Conservation (phyloP, 495 filamentous ascomycete genomes). For the Arthonia radiata region DNA sequence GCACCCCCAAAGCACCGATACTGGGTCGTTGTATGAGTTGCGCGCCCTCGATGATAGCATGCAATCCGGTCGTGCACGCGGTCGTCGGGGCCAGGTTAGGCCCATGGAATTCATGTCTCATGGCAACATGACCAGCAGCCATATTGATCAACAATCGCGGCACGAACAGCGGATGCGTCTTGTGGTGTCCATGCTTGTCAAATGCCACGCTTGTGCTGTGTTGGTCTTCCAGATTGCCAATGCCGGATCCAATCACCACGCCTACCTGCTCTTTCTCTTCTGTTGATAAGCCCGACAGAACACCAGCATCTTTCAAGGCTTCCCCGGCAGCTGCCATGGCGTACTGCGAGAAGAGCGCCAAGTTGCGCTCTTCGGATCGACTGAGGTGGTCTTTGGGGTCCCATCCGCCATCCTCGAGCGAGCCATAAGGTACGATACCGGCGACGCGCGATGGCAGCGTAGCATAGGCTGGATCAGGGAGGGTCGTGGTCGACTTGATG, state of each 20-base stretch:
- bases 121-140: slow-evolving; percentile 80
- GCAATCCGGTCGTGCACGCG: slow-evolving; percentile 84
- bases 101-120: slow-evolving; percentile 74
- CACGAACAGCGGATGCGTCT: slow-evolving; percentile 79
- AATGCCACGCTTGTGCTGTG: slow-evolving; percentile 61
- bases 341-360: slow-evolving; percentile 84
- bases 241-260: slow-evolving; percentile 85
- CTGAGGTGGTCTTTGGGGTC: slow-evolving; percentile 49
- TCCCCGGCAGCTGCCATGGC: slow-evolving; percentile 70
- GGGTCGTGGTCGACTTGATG: slow-evolving; percentile 37
- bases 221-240: slow-evolving; percentile 77
- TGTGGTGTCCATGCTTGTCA: slow-evolving; percentile 61
- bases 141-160: slow-evolving; percentile 84
- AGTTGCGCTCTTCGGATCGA: slow-evolving; percentile 44
- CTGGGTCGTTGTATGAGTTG: too few relatives aligned
- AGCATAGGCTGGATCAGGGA: slow-evolving; percentile 19
- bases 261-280: slow-evolving; percentile 23
- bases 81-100: slow-evolving; percentile 83
- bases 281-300: not conserved
- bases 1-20: too few relatives aligned
- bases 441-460: slow-evolving; percentile 66
- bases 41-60: slow-evolving; percentile 78
- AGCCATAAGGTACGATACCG: slow-evolving; percentile 46
- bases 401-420: slow-evolving; percentile 35
- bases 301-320: slow-evolving; percentile 54